Evolutionary conservation across 768 basidiomycete species (phyloP).

Genomic region (Arthromyces matolae): DNA sequence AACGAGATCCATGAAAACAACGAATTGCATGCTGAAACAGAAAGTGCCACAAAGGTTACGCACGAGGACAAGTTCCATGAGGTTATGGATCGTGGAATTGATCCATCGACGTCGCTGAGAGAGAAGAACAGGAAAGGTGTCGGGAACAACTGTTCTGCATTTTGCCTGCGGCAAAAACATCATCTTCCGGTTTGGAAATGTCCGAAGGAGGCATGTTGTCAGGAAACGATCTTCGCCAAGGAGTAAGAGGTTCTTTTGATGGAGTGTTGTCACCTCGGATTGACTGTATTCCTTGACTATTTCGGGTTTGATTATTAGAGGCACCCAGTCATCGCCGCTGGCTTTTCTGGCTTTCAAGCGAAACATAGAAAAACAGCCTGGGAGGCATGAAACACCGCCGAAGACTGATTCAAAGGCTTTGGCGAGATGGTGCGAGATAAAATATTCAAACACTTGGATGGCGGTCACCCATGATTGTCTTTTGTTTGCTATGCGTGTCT

Average conservation of each 20-base stretch:
- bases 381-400: constrained; percentile 97
- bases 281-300: constrained; percentile 98
- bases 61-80: constrained; percentile 97
- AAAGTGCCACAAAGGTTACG: constrained; percentile 98
- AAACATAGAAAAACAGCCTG: constrained; percentile 99
- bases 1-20: constrained; percentile 95
- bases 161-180: constrained; percentile 97
- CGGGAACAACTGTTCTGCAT: constrained; percentile 94
- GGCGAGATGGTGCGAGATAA: constrained; percentile 97
- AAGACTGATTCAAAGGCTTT: constrained; percentile 99
- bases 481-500: constrained; percentile 98
- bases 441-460: constrained; percentile 98
- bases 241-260: constrained; percentile 95
- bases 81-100: constrained; percentile 98
- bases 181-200: constrained; percentile 99
- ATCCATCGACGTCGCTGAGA: constrained; percentile 99
- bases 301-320: constrained; percentile 93
- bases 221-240: constrained; percentile 99
- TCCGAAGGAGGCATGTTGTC: constrained; percentile 91
- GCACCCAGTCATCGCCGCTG: constrained; percentile 94
- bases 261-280: constrained; percentile 86
- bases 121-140: constrained; percentile 88
- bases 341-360: constrained; percentile 88
- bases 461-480: constrained; percentile 97
- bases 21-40: constrained; percentile 99